Base-by-base conservation (phyloP, 1,139 yeast species). In the Pichia sp. region DNA sequence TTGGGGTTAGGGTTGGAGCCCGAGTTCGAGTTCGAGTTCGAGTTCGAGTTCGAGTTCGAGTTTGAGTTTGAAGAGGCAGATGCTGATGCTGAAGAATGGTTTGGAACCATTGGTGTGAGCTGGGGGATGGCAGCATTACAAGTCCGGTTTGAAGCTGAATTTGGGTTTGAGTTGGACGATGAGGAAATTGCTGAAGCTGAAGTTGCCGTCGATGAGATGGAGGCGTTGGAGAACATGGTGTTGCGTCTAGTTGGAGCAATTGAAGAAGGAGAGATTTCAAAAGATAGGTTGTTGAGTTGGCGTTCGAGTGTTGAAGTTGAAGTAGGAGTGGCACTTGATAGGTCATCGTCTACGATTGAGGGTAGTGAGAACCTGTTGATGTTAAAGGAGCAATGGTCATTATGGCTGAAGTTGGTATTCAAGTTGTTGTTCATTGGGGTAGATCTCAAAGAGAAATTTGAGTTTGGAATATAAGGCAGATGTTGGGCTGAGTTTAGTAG, bases 171-270 rank as follows among this genome's bases (percentile, higher is more conserved):
- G 26, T 26, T 42, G 7, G 45, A 42, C 10, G 30, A 19, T 3
- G 53, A 43, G 15, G 56, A 46, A 47, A 50, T 30, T 36, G 42
- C 36, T n/a, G 59, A 54, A 49, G 49, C 51, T 23, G 59, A 41
- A 6, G 59, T 55, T 13, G 55, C 49, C 7, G 50, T 42, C 8
- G 59, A 56, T 10, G 59, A 52, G 26, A 32, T 49, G 6, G 61
- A 58, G 15, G 55, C 48, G 41, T 57, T 57, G 31, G 62, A 58
- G 47, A 58, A 59, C 6, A 59, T 15, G 1, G 61, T 54, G 43
- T 57, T 55, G 10, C 61, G 53, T 52, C 61, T 57, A 5, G 59
- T 46, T n/a, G 51, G 47, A n/a, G 57, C 46, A 10, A 16, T 36
- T 13, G 50, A 52, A 15, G 40, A n/a, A 26, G 46, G 19, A 15